Conservation (phyloP, 1,284 basidiomycete genomes). For the Moesziomyces sp. region DNA sequence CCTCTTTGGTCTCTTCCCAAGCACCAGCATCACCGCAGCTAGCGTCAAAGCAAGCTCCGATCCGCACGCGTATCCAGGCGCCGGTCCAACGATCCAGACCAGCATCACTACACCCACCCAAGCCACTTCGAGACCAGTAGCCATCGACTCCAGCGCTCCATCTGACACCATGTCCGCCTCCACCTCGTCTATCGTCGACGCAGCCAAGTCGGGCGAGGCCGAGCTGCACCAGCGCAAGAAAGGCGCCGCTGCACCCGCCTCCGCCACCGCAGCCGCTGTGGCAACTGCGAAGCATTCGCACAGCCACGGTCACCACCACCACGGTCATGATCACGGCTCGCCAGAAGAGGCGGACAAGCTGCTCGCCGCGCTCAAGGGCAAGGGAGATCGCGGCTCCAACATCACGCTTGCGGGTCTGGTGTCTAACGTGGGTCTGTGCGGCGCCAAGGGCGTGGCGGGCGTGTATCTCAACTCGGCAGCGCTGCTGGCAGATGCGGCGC, state of each 20-base stretch:
- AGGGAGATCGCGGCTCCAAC: constrained; percentile 61
- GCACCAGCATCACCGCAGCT: constrained; percentile 37
- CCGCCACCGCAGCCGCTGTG: background rate
- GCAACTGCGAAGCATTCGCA: constrained; percentile 24
- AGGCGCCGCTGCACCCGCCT: background rate
- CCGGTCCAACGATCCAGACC: constrained; percentile 8
- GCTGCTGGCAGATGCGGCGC: constrained; percentile 92
- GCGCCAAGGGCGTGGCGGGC: constrained; percentile 77
- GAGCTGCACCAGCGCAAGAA: constrained; percentile 29
- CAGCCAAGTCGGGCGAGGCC: constrained; percentile 19
- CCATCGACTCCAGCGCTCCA: background rate
- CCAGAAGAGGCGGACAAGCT: constrained; percentile 67
- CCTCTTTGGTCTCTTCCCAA: constrained; percentile 39
- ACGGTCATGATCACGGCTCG: constrained; percentile 62
- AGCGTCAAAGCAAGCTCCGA: constrained; percentile 19
- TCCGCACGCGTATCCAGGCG: constrained; percentile 23
- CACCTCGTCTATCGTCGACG: constrained; percentile 25
- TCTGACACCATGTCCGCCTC: constrained; percentile 9
- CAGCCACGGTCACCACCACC: constrained; percentile 29
- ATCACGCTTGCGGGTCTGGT: constrained; percentile 76
- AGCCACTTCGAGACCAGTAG: background rate
- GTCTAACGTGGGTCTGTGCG: constrained; percentile 84
- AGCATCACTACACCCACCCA: constrained; percentile 2
- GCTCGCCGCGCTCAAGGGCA: constrained; percentile 62
- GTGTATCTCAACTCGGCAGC: constrained; percentile 79